Evolutionary conservation across 441 rosid species (phyloP).

Genomic region (Pelargonium cotyledonis): DNA sequence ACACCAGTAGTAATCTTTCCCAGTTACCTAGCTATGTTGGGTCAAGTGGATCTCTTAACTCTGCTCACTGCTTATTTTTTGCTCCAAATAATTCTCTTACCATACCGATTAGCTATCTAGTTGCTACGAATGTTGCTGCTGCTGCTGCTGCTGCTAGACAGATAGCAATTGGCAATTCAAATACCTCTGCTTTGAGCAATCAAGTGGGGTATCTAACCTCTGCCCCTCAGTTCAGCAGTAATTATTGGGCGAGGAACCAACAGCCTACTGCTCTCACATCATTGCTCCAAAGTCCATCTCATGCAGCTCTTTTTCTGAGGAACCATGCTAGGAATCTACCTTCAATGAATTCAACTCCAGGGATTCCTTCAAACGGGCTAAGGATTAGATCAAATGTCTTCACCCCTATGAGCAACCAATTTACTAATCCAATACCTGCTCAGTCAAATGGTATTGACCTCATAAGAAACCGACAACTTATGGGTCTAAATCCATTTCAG

Average conservation of each 20-base stretch:
- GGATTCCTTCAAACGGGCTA: neutral
- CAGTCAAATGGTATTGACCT: neutral
- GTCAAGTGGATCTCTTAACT: neutral
- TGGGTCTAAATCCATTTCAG: neutral
- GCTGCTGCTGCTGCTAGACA: neutral
- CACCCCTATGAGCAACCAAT: neutral
- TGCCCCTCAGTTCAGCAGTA: neutral
- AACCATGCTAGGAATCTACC: neutral
- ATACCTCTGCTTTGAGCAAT: neutral
- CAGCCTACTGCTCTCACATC: neutral
- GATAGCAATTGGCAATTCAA: neutral
- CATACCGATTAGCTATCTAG: neutral
- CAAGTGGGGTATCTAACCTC: neutral
- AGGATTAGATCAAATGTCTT: neutral
- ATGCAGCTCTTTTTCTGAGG: neutral
- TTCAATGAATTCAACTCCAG: neutral
- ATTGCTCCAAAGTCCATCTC: neutral
- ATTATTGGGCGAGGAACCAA: neutral
- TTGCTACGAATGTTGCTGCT: neutral
- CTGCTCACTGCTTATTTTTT: neutral
- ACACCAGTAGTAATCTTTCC: neutral
- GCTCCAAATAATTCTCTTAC: neutral
- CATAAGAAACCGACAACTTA: neutral
- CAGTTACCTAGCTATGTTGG: neutral
- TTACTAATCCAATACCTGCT: neutral